Percentiles rank a stretch among this genome's conserved stretches.
phyloP scores from a whole-genome alignment of 805 yeast genomes.

The Cyberlindnera nakhonratchasimensis region DNA sequence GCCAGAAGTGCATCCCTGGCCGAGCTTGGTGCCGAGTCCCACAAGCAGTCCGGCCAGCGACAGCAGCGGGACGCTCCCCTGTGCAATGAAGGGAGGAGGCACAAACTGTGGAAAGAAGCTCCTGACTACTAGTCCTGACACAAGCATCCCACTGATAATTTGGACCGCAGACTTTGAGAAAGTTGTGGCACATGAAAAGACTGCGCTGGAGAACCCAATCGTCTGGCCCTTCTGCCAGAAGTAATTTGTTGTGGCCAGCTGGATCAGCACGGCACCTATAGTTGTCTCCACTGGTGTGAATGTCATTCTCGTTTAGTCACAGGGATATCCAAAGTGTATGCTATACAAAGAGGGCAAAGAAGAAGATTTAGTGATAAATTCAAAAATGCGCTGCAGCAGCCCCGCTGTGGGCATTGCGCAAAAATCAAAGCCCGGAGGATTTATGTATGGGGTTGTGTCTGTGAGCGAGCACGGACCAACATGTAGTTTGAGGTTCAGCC shows the following conservation, averaged over 20 bases:
- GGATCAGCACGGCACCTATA: constrained; percentile 46
- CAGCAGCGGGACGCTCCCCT: constrained; percentile 1
- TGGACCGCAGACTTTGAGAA: constrained; percentile 30
- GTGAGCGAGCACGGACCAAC: not conserved
- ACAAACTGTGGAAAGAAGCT: constrained; percentile 29
- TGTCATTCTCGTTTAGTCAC: constrained; percentile 7
- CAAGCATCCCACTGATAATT: constrained; percentile 35
- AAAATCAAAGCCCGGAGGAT: too few species aligned
- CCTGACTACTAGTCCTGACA: constrained; percentile 28
- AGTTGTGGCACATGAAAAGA: constrained; percentile 31
- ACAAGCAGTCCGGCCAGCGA: constrained; percentile 38
- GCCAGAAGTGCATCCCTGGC: constrained; percentile 53
- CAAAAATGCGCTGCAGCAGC: too few species aligned
- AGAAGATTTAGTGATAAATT: not conserved
- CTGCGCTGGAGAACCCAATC: constrained; percentile 45
- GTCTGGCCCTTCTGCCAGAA: constrained; percentile 38
- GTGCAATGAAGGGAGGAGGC: constrained; percentile 21
- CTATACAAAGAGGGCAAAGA: not conserved
- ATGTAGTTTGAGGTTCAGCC: too few species aligned
- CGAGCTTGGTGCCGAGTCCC: constrained; percentile 46
- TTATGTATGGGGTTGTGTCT: not conserved
- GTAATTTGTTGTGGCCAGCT: constrained; percentile 42
- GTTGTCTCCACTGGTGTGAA: constrained; percentile 44
- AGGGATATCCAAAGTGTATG: too few species aligned
- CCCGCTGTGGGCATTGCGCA: too few species aligned